These are phyloP conservation scores for Helianthus tuberosus DNA, from an alignment of 129 eudicot species.

Conservation along the genomic window DNA sequence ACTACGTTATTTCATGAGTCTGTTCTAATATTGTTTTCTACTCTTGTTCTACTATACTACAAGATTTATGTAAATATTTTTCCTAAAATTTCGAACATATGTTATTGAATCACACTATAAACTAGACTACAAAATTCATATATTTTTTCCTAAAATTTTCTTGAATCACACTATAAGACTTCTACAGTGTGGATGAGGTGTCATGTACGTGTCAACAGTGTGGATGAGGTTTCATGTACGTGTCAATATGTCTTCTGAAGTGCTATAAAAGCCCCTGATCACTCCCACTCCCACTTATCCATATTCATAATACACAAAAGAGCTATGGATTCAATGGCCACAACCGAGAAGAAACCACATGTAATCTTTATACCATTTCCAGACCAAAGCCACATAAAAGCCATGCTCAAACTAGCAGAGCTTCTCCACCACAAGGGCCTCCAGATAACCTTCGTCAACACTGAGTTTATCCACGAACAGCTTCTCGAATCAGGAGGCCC, in stretches of 20 bases:
- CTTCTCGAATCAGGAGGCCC: slow-evolving; percentile 54
- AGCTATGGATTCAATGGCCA: not conserved
- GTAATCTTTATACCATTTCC: slow-evolving; percentile 4
- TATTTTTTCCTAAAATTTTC: too few relatives aligned
- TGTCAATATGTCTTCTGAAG: not conserved
- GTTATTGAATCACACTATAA: too few relatives aligned
- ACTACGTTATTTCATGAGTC: too few relatives aligned
- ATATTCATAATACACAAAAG: not conserved
- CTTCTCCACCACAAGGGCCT: slow-evolving; percentile 23
- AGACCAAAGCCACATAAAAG: slow-evolving; percentile 27
- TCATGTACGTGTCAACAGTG: too few relatives aligned
- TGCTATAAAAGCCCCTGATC: not conserved
- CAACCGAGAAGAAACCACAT: slow-evolving; percentile 3
- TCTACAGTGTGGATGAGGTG: too few relatives aligned
- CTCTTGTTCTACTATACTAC: too few relatives aligned
- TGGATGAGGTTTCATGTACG: too few relatives aligned
- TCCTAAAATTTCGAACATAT: too few relatives aligned
- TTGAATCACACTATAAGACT: too few relatives aligned
- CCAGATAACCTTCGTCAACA: slow-evolving; percentile 29
- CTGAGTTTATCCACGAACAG: slow-evolving; percentile 44
- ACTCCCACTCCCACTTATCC: not conserved
- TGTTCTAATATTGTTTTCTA: too few relatives aligned
- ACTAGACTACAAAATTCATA: too few relatives aligned
- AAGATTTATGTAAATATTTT: too few relatives aligned
- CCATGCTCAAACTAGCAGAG: slow-evolving; percentile 31